Evolutionary conservation across 352 stramenopile genomes (phyloP), one percentile per base, ranked within the genome.

Genomic region (Globisporangium okanoganense): DNA sequence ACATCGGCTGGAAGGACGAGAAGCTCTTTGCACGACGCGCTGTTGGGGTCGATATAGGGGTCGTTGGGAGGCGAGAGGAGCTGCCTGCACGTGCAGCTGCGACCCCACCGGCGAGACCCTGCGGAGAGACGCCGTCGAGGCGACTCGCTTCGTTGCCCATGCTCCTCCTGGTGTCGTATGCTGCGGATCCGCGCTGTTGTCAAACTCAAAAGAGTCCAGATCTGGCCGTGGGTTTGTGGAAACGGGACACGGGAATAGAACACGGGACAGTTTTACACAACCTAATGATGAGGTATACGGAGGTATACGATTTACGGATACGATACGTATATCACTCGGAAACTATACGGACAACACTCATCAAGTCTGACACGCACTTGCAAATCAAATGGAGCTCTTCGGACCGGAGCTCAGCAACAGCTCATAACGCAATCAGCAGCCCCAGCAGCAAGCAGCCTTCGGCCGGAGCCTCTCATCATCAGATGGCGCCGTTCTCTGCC

Each of bases 121-220:
- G 12, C 58, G 63, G 48, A 57, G 64, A 58, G 65, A 73, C 52
- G 24, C 65, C 69, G 53, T 67, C 58, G 35, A 48, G 48, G 40
- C 78, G 76, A 64, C 78, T 88, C 62, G 61, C 74, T 61, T 86
- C 78, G 60, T 88, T 88, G 24, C 78, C 78, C 78, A 88, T 88
- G 24, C 24, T 24, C 14, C 25, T 52, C 29, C 25, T 6, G 18
- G 27, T 53, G 25, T 36, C n/a, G 29, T n/a, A n/a, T 22, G 47
- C 35, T 53, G 45, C 24, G 24, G 45, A 35, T 35, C 33, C 16
- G 44, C 31, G 13, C 20, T 45, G 16, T 22, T 45, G 16, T 45
- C 40, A 45, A 45, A 5, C 40, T 45, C 40, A 45, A 44, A 41
- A 43, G 36, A 43, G 36, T 43, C 36, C 36, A 43, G 36, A 43